These are phyloP conservation scores for Leccinum variicolor DNA, from an alignment of 768 basidiomycete genomes.

Conservation along the genomic window DNA sequence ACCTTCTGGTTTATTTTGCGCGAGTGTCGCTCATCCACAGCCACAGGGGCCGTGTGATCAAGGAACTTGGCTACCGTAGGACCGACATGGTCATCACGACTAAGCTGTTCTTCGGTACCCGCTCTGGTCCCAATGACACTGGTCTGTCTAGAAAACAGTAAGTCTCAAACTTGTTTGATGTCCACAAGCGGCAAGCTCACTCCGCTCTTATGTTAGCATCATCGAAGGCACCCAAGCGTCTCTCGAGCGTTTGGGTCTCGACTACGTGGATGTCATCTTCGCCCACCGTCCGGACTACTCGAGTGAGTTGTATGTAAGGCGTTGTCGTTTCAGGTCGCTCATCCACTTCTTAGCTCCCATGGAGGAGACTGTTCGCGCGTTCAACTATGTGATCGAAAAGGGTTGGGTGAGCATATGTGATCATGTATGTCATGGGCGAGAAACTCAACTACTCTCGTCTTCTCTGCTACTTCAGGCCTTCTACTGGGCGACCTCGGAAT, in stretches of 20 bases:
- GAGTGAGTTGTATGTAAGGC: neutral
- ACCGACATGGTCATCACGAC: conserved; percentile 52
- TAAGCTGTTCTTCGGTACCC: conserved; percentile 56
- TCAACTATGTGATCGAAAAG: conserved; percentile 50
- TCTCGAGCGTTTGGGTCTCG: conserved; percentile 48
- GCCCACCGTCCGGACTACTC: conserved; percentile 47
- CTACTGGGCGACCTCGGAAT: conserved; percentile 54
- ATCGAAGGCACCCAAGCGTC: conserved; percentile 53
- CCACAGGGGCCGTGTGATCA: conserved; percentile 48
- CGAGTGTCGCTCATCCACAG: neutral
- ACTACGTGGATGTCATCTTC: conserved; percentile 50
- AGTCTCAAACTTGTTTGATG: neutral
- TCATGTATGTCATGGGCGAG: neutral
- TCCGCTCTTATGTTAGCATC: conserved; percentile 32
- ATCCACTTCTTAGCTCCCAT: conserved; percentile 32
- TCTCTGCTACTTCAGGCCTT: conserved; percentile 26
- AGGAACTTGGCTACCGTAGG: conserved; percentile 49
- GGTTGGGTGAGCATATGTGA: conserved; percentile 36
- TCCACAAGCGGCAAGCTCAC: neutral
- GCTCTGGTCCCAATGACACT: conserved; percentile 41
- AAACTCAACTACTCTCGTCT: neutral
- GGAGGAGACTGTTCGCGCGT: conserved; percentile 58
- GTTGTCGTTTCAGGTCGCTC: neutral
- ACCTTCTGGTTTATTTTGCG: neutral
- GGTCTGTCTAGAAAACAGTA: conserved; percentile 35